phyloP scores from a whole-genome alignment of 139 green algal genomes.

The Volvox reticuliferus region DNA sequence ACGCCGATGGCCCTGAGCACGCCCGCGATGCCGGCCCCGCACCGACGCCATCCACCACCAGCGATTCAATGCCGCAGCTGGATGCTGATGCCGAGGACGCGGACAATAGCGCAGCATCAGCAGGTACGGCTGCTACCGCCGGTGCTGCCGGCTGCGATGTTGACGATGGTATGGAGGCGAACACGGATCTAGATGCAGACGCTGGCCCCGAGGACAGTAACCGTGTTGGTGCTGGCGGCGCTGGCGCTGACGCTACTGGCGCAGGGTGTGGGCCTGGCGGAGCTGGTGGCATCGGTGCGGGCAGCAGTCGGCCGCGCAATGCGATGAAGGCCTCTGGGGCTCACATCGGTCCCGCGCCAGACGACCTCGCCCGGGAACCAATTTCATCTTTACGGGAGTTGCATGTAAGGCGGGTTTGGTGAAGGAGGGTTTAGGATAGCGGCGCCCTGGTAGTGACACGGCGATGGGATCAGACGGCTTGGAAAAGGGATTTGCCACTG shows the following conservation, averaged over 20 bases:
- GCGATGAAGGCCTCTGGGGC: background rate
- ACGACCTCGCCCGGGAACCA: slow-evolving; percentile 25
- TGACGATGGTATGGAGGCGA: background rate
- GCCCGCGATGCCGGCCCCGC: too few species aligned
- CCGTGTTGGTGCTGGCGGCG: background rate
- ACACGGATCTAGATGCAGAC: background rate
- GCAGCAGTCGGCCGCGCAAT: background rate
- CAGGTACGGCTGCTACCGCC: background rate
- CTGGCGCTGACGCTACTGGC: background rate
- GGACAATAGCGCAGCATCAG: background rate
- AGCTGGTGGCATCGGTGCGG: background rate
- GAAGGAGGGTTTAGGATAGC: too few species aligned
- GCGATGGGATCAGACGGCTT: too few species aligned
- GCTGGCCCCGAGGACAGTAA: background rate
- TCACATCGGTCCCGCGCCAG: slow-evolving; percentile 35
- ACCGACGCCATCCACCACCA: too few species aligned
- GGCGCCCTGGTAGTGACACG: too few species aligned
- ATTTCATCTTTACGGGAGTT: background rate
- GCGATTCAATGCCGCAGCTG: background rate
- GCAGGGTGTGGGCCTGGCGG: background rate
- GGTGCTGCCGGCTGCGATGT: background rate
- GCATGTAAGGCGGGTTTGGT: slow-evolving; percentile 3
- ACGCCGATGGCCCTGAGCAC: background rate
- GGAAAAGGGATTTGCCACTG: too few species aligned
- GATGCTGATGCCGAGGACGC: background rate